phyloP scores from a whole-genome alignment of 768 basidiomycete species.

The Rhizopogon vulgaris region DNA sequence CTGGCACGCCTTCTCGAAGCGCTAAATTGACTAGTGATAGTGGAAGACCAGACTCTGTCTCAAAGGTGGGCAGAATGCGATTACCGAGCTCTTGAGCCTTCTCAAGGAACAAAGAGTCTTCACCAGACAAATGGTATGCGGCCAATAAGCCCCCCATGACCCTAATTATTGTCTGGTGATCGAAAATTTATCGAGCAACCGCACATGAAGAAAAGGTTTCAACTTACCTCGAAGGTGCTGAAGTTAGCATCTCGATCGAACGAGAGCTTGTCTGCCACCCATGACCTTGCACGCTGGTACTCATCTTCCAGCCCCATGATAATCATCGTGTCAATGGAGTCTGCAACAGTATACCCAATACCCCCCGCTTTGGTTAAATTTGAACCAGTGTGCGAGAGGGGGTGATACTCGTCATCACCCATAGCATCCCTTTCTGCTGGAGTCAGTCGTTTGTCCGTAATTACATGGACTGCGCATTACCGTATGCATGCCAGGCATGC shows the following conservation, averaged over 20 bases:
- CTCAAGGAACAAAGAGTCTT: conserved; percentile 65
- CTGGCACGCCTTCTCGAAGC: conserved; percentile 49
- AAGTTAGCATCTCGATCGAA: conserved; percentile 77
- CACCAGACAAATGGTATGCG: conserved; percentile 70
- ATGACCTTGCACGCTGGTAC: conserved; percentile 68
- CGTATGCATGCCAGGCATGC: conserved; percentile 87
- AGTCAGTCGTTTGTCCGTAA: conserved; percentile 8
- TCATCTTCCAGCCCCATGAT: conserved; percentile 81
- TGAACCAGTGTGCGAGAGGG: conserved; percentile 63
- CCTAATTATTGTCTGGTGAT: conserved; percentile 78
- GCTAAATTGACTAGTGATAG: conserved; percentile 75
- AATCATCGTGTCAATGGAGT: conserved; percentile 82
- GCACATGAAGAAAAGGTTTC: background rate
- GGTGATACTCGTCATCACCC: conserved; percentile 91
- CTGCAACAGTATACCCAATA: conserved; percentile 85
- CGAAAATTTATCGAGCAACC: conserved; percentile 2
- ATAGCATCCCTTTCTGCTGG: conserved; percentile 77
- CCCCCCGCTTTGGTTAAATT: conserved; percentile 77
- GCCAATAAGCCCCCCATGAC: conserved; percentile 87
- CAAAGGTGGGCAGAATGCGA: conserved; percentile 78
- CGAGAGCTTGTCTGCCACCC: conserved; percentile 63
- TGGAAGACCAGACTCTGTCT: conserved; percentile 78
- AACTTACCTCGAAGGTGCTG: conserved; percentile 85
- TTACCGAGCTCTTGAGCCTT: conserved; percentile 81
- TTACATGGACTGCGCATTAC: conserved; percentile 32